Base-by-base conservation (phyloP, 805 yeast species). In the Yamadazyma olivae region DNA sequence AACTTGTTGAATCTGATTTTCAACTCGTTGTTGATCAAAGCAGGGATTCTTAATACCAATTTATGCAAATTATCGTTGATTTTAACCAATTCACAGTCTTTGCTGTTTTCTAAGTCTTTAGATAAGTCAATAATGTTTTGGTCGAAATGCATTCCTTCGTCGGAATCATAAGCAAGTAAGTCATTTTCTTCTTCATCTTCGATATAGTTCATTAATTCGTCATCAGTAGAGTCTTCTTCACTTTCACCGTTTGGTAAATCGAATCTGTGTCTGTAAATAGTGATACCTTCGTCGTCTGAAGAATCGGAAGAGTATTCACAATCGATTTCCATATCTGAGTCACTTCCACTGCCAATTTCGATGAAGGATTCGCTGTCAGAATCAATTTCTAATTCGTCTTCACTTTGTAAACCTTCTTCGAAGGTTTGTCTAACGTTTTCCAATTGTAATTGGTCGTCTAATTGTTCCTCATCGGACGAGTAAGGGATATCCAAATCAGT, bases 31-130 rank as follows among this genome's bases (percentile, higher is more conserved):
- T 57, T 57, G 35, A 59, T 56, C 28, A 67, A 48, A 6, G 70
- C 57, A 9, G 74, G 74, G 30, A 67, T 61, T 48, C 72, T 59
- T 41, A 67, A 51, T 39, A 53, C 57, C 48, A 67, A 58, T 44
- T 64, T 63, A 50, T 65, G 67, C 12, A 59, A 56, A 39, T 60
- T 52, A 25, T 64, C 68, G 36, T 64, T 64, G 16, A 61, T 44
- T 45, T 66, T 61, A 18, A 54, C 49, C 40, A 67, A 56, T 50
- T 67, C 72, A 46, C 69, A 67, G 50, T 67, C 74, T 42, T 67
- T 67, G 27, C 68, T 59, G 50, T 63, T 55, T 41, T 58, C 61
- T 46, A 67, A 61, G 49, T 67, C 74, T 29, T 57, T 57, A 30
- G 66, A 50, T 49, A 67, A 61, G 45, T 67, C 73, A 43, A 66